Percentiles rank a stretch among this genome's conserved stretches.
These are phyloP conservation scores for Agrocybe praecox DNA, from an alignment of 768 basidiomycete genomes.

Conservation along the genomic window DNA sequence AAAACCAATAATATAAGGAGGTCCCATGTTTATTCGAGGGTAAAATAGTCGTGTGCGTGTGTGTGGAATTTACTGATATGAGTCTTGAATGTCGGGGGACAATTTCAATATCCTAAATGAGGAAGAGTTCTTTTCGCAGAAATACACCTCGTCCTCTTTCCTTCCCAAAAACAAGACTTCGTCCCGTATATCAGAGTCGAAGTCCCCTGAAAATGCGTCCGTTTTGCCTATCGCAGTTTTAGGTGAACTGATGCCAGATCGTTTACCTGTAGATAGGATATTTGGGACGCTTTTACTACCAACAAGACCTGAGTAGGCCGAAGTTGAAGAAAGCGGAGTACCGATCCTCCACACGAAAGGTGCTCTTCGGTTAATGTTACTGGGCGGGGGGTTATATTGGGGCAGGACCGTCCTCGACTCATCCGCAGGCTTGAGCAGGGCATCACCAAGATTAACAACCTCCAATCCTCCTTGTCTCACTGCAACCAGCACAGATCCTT, in stretches of 20 bases:
- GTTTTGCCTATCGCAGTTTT: conserved; percentile 55
- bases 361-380: conserved; percentile 65
- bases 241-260: conserved; percentile 35
- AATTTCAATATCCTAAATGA: conserved; percentile 79
- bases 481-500: conserved; percentile 79
- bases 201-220: conserved; percentile 55
- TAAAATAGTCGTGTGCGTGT: conserved; percentile 14
- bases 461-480: conserved; percentile 88
- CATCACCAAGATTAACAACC: conserved; percentile 79
- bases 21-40: conserved; percentile 3
- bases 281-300: conserved; percentile 11
- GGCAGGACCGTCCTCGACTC: conserved; percentile 76
- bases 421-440: conserved; percentile 78
- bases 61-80: conserved; percentile 14
- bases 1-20: conserved; percentile 11
- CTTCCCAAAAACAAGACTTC: conserved; percentile 85
- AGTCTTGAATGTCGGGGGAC: conserved; percentile 41
- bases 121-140: conserved; percentile 76
- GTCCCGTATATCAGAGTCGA: conserved; percentile 55
- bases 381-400: conserved; percentile 63
- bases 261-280: conserved; percentile 18
- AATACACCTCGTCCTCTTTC: conserved; percentile 73
- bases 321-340: conserved; percentile 55
- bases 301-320: conserved; percentile 2
- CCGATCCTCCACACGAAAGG: conserved; percentile 88